These are phyloP conservation scores for Colletotrichum lini DNA, from an alignment of 2,329 filamentous ascomycete genomes.

Conservation along the genomic window DNA sequence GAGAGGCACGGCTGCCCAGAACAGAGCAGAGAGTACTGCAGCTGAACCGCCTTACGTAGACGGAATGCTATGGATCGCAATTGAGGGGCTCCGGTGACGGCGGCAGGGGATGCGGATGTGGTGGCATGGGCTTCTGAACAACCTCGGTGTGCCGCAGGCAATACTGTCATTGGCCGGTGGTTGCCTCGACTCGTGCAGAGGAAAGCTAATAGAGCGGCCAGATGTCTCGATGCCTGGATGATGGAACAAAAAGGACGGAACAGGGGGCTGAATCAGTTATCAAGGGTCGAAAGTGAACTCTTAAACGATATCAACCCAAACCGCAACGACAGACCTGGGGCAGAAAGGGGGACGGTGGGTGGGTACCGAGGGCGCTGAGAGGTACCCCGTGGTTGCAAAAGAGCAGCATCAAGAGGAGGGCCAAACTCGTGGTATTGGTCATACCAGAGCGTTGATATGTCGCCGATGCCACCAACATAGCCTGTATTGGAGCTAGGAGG, in stretches of 20 bases:
- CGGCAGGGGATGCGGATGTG: slow-evolving; percentile 17
- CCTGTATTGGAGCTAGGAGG: background rate
- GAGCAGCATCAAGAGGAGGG: background rate
- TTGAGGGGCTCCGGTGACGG: slow-evolving; percentile 27
- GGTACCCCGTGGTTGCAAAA: background rate
- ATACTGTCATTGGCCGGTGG: slow-evolving; percentile 9
- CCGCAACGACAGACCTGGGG: background rate
- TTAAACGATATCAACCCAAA: background rate
- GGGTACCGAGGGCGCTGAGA: background rate
- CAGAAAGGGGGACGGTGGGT: background rate
- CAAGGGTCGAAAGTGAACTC: background rate
- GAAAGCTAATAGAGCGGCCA: background rate
- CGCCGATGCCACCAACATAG: background rate
- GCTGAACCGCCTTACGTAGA: slow-evolving; percentile 26
- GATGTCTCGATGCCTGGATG: slow-evolving; percentile 11
- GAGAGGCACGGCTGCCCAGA: slow-evolving; percentile 22
- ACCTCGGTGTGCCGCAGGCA: background rate
- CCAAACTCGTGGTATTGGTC: background rate
- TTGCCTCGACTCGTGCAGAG: slow-evolving; percentile 1
- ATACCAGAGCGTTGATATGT: background rate
- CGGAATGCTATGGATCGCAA: slow-evolving; percentile 25
- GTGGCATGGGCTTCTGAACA: slow-evolving; percentile 10
- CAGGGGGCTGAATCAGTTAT: background rate
- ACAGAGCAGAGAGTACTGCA: slow-evolving; percentile 18
- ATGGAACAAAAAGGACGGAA: background rate